Conservation (phyloP, 805 yeast genomes). For the Maudiozyma barnettii region DNA sequence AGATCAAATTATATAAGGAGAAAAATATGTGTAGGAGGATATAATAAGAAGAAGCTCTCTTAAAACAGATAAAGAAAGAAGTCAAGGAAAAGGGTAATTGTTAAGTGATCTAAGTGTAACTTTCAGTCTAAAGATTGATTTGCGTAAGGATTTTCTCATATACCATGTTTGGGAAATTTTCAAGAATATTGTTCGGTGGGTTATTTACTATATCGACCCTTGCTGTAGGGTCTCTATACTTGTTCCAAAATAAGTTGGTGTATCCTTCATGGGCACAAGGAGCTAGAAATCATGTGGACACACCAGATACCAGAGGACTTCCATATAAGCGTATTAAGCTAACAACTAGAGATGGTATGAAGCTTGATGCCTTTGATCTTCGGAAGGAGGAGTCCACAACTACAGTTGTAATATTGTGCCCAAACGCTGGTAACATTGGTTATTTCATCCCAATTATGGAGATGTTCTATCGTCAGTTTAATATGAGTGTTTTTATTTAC, state of each 20-base stretch:
- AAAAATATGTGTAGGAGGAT: too few species aligned
- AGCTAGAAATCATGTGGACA: constrained; percentile 60
- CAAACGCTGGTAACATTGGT: constrained; percentile 96
- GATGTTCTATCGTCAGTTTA: constrained; percentile 50
- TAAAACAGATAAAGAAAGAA: too few species aligned
- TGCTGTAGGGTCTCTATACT: constrained; percentile 45
- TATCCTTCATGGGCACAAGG: constrained; percentile 77
- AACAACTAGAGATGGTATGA: constrained; percentile 60
- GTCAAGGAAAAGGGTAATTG: too few species aligned
- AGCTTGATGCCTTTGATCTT: constrained; percentile 51
- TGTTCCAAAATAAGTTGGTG: constrained; percentile 56
- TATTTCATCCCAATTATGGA: constrained; percentile 75
- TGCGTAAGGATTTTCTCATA: background rate
- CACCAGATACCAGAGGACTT: constrained; percentile 64
- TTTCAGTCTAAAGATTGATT: too few species aligned
- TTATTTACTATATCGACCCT: constrained; percentile 37
- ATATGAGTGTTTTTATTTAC: constrained; percentile 71
- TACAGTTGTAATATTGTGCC: constrained; percentile 71
- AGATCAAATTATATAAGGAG: too few species aligned
- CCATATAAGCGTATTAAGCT: constrained; percentile 53
- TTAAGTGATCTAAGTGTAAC: too few species aligned
- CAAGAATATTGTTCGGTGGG: constrained; percentile 35
- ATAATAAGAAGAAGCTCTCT: too few species aligned
- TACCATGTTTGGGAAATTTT: constrained; percentile 5
- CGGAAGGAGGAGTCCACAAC: constrained; percentile 32